Base-by-base conservation (phyloP, 2,329 filamentous ascomycete genomes). In the Furcasterigmium sp. region DNA sequence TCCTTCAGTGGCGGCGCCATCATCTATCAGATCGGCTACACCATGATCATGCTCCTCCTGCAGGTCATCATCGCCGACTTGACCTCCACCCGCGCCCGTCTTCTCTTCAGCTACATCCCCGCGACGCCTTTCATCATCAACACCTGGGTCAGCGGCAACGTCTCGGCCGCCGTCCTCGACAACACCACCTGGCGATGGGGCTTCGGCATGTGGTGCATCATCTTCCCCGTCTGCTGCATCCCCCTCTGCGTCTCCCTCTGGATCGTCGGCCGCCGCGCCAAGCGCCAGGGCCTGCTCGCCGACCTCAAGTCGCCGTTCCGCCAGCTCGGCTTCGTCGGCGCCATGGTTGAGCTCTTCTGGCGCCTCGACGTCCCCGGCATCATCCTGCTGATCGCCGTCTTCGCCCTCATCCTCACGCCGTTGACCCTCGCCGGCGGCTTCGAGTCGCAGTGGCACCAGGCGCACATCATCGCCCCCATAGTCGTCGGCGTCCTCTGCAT, bases 91-190 rank as follows among this genome's bases (percentile, higher is more conserved):
- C 68, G 76, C 6, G 73, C 76, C 4, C 76, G 80, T 46, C 64
- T 83, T 3, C 67, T 83, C 45, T 82, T 80, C 63, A 80, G 75
- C 17, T 83, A 80, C 42, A 63, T 84, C n/a, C 78, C 78, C 0
- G 74, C 75, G 0, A 56, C 72, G 3, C 79, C 79, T 0, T 82
- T 80, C 52, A 54, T 82, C 36, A 66, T 80, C 57, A 84, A 83
- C 53, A 79, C 79, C 0, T 84, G 80, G 80, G 69, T 83, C 13
- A 76, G 75, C 47, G 80, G 80, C 17, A 72, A 77, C 47, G 61
- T 84, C 39, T 71, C 75, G 0, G 55, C 59, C 0, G 67, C 73
- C 0, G 75, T 82, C 1, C 53, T 82, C 17, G 51, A 44, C 0
- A 56, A 54, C 2, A 75, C 75, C 0, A 71, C 65, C 2, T 84